Conservation (phyloP, 495 filamentous ascomycete genomes). For the Neurospora sp. region DNA sequence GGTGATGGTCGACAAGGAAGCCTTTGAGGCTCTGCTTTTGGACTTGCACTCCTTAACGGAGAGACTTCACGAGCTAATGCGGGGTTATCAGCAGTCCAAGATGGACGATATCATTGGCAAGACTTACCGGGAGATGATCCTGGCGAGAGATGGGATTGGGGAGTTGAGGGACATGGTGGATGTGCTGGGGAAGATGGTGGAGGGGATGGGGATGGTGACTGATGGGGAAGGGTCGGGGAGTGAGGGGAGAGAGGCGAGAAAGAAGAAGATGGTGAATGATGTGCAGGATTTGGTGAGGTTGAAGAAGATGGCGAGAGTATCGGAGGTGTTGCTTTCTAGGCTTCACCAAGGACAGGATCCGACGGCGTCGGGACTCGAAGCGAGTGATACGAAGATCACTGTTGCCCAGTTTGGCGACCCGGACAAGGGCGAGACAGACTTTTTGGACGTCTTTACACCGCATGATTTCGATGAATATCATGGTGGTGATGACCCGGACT, state of each 20-base stretch:
- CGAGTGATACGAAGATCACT: constrained; percentile 3
- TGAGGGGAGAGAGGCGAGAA: too few species aligned
- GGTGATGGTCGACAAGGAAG: constrained; percentile 20
- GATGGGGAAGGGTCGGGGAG: too few species aligned
- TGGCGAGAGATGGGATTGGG: constrained; percentile 18
- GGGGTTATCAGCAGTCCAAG: constrained; percentile 12
- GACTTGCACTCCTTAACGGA: constrained; percentile 24
- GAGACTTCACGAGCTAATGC: constrained; percentile 23
- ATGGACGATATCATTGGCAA: constrained; percentile 26
- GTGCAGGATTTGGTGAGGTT: too few species aligned
- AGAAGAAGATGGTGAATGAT: too few species aligned
- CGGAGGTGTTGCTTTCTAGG: constrained; percentile 15
- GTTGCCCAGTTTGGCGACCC: constrained; percentile 2
- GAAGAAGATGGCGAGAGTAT: too few species aligned
- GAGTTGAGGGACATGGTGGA: constrained; percentile 5
- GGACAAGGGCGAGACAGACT: not conserved
- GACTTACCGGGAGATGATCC: constrained; percentile 26
- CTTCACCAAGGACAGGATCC: not conserved
- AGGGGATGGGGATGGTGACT: too few species aligned
- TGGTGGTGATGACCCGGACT: not conserved
- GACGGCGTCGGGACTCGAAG: not conserved
- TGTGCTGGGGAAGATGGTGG: too few species aligned
- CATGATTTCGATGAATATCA: not conserved
- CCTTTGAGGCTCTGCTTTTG: constrained; percentile 16
- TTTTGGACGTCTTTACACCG: not conserved